Conservation (phyloP, 2,329 filamentous ascomycete species). For the Iodosphaeria phyllophila region DNA sequence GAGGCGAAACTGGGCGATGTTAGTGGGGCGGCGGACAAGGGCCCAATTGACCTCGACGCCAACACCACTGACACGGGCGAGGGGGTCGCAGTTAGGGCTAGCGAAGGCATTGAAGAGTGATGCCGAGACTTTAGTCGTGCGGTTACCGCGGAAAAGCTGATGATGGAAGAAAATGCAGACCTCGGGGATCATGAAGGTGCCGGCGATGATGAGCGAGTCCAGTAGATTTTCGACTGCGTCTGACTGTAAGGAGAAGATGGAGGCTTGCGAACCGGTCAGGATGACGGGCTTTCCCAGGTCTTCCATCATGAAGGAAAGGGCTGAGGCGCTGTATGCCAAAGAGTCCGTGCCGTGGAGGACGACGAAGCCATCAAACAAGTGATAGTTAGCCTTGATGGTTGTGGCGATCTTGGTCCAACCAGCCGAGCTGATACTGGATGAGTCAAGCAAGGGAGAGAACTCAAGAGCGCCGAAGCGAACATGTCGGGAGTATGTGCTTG, state of each 20-base stretch:
- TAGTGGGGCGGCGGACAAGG: slow-evolving; percentile 54
- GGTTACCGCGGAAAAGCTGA: slow-evolving; percentile 73
- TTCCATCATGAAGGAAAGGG: slow-evolving; percentile 75
- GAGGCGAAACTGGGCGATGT: slow-evolving; percentile 55
- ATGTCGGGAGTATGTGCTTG: slow-evolving; percentile 61
- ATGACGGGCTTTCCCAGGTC: slow-evolving; percentile 85
- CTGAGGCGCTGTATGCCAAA: slow-evolving; percentile 74
- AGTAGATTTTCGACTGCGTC: slow-evolving; percentile 85
- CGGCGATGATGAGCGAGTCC: slow-evolving; percentile 73
- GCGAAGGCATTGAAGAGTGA: slow-evolving; percentile 76
- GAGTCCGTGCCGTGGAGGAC: slow-evolving; percentile 85
- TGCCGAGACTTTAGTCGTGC: slow-evolving; percentile 74
- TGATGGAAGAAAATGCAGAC: slow-evolving; percentile 91
- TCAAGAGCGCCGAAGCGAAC: slow-evolving; percentile 74
- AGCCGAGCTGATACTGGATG: slow-evolving; percentile 69
- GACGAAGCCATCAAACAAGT: slow-evolving; percentile 77
- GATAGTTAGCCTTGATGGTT: slow-evolving; percentile 70
- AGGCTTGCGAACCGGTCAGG: slow-evolving; percentile 65
- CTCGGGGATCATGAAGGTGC: slow-evolving; percentile 83
- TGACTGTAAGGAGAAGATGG: slow-evolving; percentile 78
- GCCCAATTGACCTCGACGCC: slow-evolving; percentile 70
- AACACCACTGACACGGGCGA: slow-evolving; percentile 66
- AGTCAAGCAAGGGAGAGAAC: slow-evolving; percentile 71
- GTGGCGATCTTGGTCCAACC: slow-evolving; percentile 75
- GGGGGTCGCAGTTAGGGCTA: slow-evolving; percentile 67